Conservation (phyloP, 1,139 yeast genomes). For the Candida pseudocylindracea region DNA sequence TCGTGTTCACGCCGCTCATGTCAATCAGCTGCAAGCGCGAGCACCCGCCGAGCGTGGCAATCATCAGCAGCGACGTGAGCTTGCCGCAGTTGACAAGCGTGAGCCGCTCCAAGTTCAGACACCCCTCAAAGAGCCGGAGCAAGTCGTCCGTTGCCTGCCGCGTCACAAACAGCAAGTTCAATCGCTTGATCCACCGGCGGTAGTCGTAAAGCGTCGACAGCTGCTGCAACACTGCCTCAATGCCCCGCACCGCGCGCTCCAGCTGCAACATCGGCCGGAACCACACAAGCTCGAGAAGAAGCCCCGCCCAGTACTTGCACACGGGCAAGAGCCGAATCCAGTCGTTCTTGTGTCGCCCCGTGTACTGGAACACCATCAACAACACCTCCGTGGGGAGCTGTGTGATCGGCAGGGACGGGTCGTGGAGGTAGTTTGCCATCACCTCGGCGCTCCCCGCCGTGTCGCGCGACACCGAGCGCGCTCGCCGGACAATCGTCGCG, state of each 20-base stretch:
- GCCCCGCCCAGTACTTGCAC: slow-evolving; percentile 63
- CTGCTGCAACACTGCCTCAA: slow-evolving; percentile 25
- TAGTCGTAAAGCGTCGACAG: slow-evolving; percentile 44
- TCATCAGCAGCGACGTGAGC: slow-evolving; percentile 37
- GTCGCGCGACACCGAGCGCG: no score
- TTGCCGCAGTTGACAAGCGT: slow-evolving; percentile 66
- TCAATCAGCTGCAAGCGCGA: slow-evolving; percentile 66
- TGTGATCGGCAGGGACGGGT: slow-evolving; percentile 18
- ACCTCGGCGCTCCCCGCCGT: no score
- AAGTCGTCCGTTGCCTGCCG: slow-evolving; percentile 43
- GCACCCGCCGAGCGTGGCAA: slow-evolving; percentile 41
- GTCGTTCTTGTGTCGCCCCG: slow-evolving; percentile 32
- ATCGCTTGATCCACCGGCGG: slow-evolving; percentile 50
- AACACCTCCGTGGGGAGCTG: slow-evolving; percentile 67
- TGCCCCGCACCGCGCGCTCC: slow-evolving; percentile 24
- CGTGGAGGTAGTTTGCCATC: no score
- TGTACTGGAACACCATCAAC: slow-evolving; percentile 42
- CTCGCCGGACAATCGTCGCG: no score
- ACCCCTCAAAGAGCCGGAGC: slow-evolving; percentile 30
- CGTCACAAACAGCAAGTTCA: slow-evolving; percentile 62
- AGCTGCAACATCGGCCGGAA: slow-evolving; percentile 66
- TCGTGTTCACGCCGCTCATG: slow-evolving; percentile 49
- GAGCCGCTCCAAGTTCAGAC: slow-evolving; percentile 62
- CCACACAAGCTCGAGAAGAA: slow-evolving; percentile 70
- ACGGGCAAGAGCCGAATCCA: slow-evolving; percentile 49